Conservation (phyloP, 78 protist genomes). For the Acrasis kona region DNA sequence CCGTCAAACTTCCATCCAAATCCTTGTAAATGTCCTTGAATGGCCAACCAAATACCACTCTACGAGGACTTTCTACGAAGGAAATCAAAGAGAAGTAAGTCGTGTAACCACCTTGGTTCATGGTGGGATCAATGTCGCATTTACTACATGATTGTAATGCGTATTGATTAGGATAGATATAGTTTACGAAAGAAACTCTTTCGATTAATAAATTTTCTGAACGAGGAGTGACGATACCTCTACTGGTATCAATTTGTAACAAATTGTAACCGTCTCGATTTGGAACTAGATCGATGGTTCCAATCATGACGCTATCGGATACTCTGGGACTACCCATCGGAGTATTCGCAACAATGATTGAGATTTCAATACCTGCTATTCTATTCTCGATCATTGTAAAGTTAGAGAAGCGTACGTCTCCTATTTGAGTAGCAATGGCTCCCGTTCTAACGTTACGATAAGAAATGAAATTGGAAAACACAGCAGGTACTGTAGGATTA, state of each 20-base stretch:
- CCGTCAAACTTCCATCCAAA: constrained; percentile 15
- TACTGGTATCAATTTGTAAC: not conserved
- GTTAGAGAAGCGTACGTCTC: not conserved
- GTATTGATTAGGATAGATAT: not conserved
- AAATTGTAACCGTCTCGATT: too few species aligned
- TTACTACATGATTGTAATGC: not conserved
- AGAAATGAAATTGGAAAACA: not conserved
- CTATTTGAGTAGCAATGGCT: not conserved
- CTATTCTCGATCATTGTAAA: not conserved
- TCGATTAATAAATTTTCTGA: not conserved
- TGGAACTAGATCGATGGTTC: not conserved
- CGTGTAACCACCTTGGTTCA: not conserved
- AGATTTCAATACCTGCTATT: not conserved
- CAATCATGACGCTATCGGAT: not conserved
- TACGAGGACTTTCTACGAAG: not conserved
- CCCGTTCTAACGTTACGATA: not conserved
- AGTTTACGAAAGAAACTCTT: not conserved
- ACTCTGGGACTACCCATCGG: not conserved
- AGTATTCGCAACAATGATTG: constrained; percentile 6
- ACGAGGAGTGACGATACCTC: constrained; percentile 8
- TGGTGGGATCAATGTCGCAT: constrained; percentile 9
- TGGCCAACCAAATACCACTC: constrained; percentile 9
- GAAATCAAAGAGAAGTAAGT: not conserved
- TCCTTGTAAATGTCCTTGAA: not conserved
- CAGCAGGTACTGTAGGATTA: not conserved